These are phyloP conservation scores for Daldinia grandis DNA, from an alignment of 495 filamentous ascomycete genomes.

Conservation along the genomic window DNA sequence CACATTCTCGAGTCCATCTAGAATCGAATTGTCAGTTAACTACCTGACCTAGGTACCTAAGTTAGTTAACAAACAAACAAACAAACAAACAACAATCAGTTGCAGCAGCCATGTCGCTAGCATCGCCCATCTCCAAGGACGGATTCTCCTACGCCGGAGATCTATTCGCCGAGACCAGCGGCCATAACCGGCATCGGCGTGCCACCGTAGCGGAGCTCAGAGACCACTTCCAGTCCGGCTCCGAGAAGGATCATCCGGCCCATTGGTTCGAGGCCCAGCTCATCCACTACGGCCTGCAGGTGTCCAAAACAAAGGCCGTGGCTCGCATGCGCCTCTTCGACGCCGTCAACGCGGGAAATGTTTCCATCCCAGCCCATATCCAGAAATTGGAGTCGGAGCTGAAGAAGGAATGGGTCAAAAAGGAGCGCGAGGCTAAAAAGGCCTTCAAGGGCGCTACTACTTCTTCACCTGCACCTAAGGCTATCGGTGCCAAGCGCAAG, in stretches of 20 bases:
- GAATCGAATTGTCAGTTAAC: neutral
- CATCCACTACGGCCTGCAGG: conserved; percentile 64
- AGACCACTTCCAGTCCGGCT: conserved; percentile 50
- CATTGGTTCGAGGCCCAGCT: conserved; percentile 69
- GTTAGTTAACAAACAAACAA: neutral
- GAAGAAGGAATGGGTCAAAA: conserved; percentile 61
- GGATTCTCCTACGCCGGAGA: conserved; percentile 49
- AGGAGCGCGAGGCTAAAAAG: conserved; percentile 56
- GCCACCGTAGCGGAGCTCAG: conserved; percentile 58
- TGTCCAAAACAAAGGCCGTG: conserved; percentile 62
- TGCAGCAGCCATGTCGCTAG: conserved; percentile 41
- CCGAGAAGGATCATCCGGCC: conserved; percentile 56
- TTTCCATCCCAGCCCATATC: conserved; percentile 53
- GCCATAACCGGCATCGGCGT: conserved; percentile 60
- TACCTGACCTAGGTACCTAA: too few species aligned
- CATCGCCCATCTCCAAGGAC: conserved; percentile 37
- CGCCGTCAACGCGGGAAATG: conserved; percentile 54
- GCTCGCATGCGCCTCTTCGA: conserved; percentile 65
- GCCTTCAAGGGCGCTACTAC: conserved; percentile 31
- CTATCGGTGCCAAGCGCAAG: conserved; percentile 46
- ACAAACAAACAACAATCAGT: neutral
- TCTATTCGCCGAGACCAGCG: conserved; percentile 58
- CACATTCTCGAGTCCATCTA: neutral
- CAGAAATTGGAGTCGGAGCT: conserved; percentile 58
- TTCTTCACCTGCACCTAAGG: neutral